phyloP scores from a whole-genome alignment of 495 filamentous ascomycete species.

The Collariella sp. region DNA sequence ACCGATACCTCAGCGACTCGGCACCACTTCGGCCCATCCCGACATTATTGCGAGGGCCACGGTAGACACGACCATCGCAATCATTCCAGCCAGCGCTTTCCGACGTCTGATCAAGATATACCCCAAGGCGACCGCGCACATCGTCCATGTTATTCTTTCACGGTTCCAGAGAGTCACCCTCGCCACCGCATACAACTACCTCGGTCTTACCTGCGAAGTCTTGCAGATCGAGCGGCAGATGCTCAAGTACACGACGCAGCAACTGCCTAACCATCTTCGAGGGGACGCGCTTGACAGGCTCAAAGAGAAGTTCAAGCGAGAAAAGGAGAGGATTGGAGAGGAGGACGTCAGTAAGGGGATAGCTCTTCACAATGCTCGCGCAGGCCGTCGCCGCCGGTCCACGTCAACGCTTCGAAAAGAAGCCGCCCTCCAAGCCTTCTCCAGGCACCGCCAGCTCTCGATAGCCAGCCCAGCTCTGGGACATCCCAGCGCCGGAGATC shows the following conservation, averaged over 20 bases:
- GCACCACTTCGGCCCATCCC: conserved; percentile 76
- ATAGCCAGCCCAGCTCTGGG: conserved; percentile 26
- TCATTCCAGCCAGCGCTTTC: conserved; percentile 95
- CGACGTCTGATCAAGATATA: conserved; percentile 89
- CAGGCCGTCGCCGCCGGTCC: conserved; percentile 58
- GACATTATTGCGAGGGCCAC: conserved; percentile 96
- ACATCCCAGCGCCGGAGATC: conserved; percentile 62
- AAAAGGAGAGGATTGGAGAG: conserved; percentile 71
- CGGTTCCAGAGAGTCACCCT: conserved; percentile 91
- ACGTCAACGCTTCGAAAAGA: conserved; percentile 72
- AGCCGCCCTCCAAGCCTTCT: conserved; percentile 60
- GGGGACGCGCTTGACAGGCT: conserved; percentile 74
- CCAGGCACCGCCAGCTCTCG: conserved; percentile 32
- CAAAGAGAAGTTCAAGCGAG: conserved; percentile 86
- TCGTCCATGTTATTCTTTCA: conserved; percentile 93
- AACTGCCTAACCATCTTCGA: conserved; percentile 85
- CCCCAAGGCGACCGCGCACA: conserved; percentile 91
- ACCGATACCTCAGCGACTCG: conserved; percentile 37
- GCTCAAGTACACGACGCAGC: conserved; percentile 82
- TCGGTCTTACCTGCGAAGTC: conserved; percentile 85
- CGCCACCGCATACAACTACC: conserved; percentile 84
- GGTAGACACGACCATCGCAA: conserved; percentile 94
- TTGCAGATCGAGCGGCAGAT: conserved; percentile 84
- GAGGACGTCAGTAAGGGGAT: conserved; percentile 91
- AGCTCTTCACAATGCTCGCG: conserved; percentile 74